Conservation (phyloP, 768 basidiomycete species). For the Lactarius sp. region DNA sequence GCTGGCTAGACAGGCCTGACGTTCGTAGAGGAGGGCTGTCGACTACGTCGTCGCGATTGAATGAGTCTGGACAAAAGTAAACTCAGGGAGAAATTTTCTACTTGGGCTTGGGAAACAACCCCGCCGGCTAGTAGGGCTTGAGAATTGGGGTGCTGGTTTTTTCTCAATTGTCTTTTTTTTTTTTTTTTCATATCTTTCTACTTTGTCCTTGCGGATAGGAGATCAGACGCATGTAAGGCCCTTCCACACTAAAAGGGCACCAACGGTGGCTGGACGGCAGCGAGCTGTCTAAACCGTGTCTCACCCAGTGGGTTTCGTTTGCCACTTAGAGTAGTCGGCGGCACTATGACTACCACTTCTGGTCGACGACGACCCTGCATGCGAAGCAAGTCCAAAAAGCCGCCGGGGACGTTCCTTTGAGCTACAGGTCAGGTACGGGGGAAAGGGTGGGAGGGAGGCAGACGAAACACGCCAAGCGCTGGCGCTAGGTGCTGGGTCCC, state of each 20-base stretch:
- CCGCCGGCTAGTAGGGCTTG: not conserved
- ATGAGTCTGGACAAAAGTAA: not conserved
- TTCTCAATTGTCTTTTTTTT: not conserved
- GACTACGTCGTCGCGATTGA: not conserved
- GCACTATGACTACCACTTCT: not conserved
- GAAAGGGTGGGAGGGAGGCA: not conserved
- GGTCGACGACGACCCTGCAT: not conserved
- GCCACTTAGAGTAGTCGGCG: not conserved
- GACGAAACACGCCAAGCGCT: not conserved
- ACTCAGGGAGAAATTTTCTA: not conserved
- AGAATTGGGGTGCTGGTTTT: not conserved
- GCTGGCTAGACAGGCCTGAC: not conserved
- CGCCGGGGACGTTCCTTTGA: not conserved
- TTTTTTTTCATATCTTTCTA: not conserved
- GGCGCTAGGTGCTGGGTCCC: not conserved
- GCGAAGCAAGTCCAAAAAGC: not conserved
- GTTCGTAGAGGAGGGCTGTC: not conserved
- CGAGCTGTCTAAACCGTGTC: no score
- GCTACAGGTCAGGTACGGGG: not conserved
- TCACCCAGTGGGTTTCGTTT: not conserved
- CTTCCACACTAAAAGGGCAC: not conserved
- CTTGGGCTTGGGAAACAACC: not conserved
- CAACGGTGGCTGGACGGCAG: not conserved
- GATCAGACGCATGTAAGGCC: not conserved
- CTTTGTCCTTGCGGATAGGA: not conserved